Percentiles rank a stretch among this genome's conserved stretches.
Conservation (phyloP, 163 green algal genomes). For the Coccomyxa subellipsoidea region DNA sequence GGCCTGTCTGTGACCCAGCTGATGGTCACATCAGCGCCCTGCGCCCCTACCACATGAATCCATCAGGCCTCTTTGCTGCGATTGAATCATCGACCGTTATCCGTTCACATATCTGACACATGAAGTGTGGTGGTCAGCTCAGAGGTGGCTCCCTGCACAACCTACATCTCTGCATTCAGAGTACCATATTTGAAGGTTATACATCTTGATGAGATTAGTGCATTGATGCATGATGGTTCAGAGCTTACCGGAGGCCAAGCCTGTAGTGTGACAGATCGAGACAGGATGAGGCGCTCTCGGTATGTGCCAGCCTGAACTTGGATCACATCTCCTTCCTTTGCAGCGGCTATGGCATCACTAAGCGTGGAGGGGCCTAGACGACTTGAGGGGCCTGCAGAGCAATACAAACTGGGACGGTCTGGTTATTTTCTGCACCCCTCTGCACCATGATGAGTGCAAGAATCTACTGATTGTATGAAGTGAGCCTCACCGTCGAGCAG, state of each 20-base stretch:
- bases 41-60: not conserved
- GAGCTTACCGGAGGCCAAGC: not conserved
- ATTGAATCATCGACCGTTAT: not conserved
- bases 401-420: too few relatives aligned
- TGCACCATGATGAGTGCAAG: not conserved
- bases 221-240: not conserved
- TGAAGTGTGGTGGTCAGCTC: too few relatives aligned
- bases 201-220: too few relatives aligned
- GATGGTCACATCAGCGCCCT: slow-evolving; percentile 5
- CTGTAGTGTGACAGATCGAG: not conserved
- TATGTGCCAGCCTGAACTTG: not conserved
- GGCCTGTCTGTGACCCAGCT: not conserved
- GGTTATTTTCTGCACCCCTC: not conserved
- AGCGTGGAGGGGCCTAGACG: too few relatives aligned
- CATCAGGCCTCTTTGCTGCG: not conserved
- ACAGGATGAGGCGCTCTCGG: not conserved
- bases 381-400: too few relatives aligned
- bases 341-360: not conserved
- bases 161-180: not conserved
- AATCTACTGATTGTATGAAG: not conserved
- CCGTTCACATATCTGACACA: too few relatives aligned
- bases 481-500: not conserved
- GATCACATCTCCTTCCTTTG: not conserved
- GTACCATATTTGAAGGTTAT: not conserved
- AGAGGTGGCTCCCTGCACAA: too few relatives aligned